Percentiles rank a stretch among this genome's conserved stretches.
Conservation (phyloP, 2,329 filamentous ascomycete species). For the Sporothrix globosa region DNA sequence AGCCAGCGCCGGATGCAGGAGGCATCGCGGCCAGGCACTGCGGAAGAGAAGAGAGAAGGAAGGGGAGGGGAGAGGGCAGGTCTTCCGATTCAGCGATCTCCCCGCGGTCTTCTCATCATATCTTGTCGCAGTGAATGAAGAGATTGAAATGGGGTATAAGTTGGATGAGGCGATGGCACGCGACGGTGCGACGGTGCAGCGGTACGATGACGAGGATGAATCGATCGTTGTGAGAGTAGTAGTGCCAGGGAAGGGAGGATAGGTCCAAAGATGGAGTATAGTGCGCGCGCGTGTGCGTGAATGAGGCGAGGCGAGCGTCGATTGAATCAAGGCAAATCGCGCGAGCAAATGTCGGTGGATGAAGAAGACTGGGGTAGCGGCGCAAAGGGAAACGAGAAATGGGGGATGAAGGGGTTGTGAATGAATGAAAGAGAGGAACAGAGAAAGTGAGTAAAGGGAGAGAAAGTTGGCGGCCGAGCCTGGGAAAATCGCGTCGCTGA, state of each 20-base stretch:
- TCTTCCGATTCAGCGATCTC: conserved; percentile 52
- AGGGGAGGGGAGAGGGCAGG: conserved; percentile 16
- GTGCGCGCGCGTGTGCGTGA: conserved; percentile 3
- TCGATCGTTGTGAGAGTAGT: not conserved
- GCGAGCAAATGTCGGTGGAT: conserved; percentile 3
- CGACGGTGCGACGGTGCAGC: conserved; percentile 4
- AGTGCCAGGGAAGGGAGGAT: not conserved
- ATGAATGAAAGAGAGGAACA: not conserved
- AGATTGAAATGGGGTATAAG: conserved; percentile 46
- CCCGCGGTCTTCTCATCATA: conserved; percentile 62
- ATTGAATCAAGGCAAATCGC: not conserved
- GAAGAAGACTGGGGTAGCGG: not conserved
- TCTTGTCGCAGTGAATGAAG: conserved; percentile 44
- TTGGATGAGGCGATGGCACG: conserved; percentile 32
- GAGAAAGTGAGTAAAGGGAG: conserved; percentile 22
- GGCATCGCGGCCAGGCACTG: conserved; percentile 65
- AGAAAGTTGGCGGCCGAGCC: conserved; percentile 13
- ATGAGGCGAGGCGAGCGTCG: not conserved
- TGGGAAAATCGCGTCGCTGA: conserved; percentile 21
- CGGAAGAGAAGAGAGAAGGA: not conserved
- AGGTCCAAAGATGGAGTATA: not conserved
- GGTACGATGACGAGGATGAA: not conserved
- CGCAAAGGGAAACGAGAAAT: not conserved
- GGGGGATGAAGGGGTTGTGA: not conserved
- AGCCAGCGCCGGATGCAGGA: conserved; percentile 75